Evolutionary conservation across 2,329 filamentous ascomycete species (phyloP).

Genomic region (Elsinoe fawcettii): DNA sequence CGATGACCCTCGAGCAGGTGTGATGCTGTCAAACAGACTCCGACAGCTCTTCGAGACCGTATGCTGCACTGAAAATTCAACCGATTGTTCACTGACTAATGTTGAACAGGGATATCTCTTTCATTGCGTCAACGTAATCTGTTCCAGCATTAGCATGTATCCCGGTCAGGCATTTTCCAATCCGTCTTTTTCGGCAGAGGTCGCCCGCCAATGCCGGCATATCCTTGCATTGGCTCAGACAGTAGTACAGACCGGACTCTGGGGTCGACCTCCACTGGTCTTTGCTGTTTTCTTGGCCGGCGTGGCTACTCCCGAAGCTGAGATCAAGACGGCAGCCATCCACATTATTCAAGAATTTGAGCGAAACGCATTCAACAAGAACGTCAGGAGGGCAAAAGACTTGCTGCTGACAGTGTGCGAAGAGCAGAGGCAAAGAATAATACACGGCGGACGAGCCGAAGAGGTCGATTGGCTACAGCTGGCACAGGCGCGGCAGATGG

Average conservation of each 20-base stretch:
- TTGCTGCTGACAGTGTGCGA: slow-evolving; percentile 43
- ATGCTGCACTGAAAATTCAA: slow-evolving; percentile 27
- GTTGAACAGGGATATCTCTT: slow-evolving; percentile 7
- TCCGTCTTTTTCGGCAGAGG: slow-evolving; percentile 34
- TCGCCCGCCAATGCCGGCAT: slow-evolving; percentile 37
- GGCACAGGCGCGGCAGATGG: slow-evolving; percentile 38
- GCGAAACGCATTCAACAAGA: slow-evolving; percentile 41
- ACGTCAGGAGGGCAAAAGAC: slow-evolving; percentile 38
- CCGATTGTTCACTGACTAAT: neutral
- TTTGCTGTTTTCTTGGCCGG: slow-evolving; percentile 51
- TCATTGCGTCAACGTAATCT: slow-evolving; percentile 35
- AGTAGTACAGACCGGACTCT: slow-evolving; percentile 33
- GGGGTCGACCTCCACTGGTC: slow-evolving; percentile 40
- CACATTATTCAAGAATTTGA: slow-evolving; percentile 44
- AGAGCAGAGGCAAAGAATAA: slow-evolving; percentile 37
- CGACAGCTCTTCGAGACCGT: slow-evolving; percentile 38
- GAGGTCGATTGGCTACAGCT: slow-evolving; percentile 46
- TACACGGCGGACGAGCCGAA: slow-evolving; percentile 34
- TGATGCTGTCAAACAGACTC: slow-evolving; percentile 26
- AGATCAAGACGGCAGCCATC: slow-evolving; percentile 41
- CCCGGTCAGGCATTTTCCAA: slow-evolving; percentile 39
- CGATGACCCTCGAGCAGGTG: slow-evolving; percentile 22
- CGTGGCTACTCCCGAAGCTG: slow-evolving; percentile 34
- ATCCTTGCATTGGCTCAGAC: slow-evolving; percentile 40
- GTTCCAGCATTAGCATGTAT: slow-evolving; percentile 49